phyloP scores from a whole-genome alignment of 1,284 basidiomycete genomes.

The Flammula alnicola region DNA sequence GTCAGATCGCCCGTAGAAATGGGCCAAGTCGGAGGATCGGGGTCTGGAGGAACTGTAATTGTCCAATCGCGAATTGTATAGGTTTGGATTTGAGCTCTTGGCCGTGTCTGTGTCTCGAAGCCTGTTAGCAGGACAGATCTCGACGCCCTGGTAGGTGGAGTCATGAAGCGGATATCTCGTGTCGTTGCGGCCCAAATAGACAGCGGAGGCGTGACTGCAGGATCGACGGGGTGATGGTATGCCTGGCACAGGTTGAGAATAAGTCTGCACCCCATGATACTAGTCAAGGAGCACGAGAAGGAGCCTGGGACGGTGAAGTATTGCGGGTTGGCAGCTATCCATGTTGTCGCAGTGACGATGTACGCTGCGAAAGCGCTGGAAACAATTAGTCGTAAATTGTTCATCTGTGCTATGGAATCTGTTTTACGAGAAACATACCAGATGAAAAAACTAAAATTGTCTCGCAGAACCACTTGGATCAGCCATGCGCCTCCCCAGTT shows the following conservation, averaged over 20 bases:
- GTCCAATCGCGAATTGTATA: too few relatives aligned
- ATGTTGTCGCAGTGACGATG: constrained; percentile 23
- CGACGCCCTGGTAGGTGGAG: not conserved
- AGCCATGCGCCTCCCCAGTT: constrained; percentile 24
- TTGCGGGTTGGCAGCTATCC: constrained; percentile 22
- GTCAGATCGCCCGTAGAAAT: too few relatives aligned
- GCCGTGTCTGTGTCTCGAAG: too few relatives aligned
- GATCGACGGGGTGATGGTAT: constrained; percentile 23
- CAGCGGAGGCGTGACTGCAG: not conserved
- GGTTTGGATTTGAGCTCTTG: too few relatives aligned
- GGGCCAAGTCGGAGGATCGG: too few relatives aligned
- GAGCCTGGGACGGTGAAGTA: constrained; percentile 27
- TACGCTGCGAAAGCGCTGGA: constrained; percentile 26
- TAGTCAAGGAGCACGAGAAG: constrained; percentile 25
- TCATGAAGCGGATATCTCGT: constrained; percentile 9
- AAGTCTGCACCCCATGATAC: constrained; percentile 30
- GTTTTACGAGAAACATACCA: constrained; percentile 16
- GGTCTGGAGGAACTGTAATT: too few relatives aligned
- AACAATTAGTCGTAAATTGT: not conserved
- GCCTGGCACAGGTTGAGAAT: constrained; percentile 33
- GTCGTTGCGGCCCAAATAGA: constrained; percentile 19
- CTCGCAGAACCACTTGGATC: constrained; percentile 25
- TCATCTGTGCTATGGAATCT: not conserved
- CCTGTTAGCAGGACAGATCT: not conserved
- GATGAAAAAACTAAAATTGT: constrained; percentile 29